phyloP scores from a whole-genome alignment of 768 basidiomycete species.

The Kwoniella europaea region DNA sequence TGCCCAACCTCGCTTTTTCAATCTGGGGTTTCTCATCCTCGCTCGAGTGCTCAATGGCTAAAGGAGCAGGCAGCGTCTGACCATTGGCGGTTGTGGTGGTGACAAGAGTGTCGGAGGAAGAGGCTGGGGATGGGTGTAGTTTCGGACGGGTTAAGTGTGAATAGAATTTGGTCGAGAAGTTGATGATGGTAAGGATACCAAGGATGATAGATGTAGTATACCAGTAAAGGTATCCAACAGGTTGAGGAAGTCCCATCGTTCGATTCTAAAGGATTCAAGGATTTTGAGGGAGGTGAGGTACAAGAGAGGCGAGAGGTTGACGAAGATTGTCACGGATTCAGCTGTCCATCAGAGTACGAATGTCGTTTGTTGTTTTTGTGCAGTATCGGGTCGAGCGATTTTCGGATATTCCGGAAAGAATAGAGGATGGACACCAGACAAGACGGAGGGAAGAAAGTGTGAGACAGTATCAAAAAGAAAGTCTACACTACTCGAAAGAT shows the following conservation, averaged over 20 bases:
- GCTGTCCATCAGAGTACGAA: neutral
- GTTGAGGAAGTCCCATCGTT: conserved; percentile 17
- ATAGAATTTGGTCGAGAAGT: conserved; percentile 28
- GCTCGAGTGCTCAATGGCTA: too few relatives aligned
- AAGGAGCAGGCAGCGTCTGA: too few relatives aligned
- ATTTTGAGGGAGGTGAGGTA: neutral
- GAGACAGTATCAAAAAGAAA: neutral
- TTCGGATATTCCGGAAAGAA: neutral
- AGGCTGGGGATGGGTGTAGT: neutral
- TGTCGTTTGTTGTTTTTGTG: neutral
- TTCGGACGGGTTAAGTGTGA: conserved; percentile 13
- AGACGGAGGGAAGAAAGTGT: neutral
- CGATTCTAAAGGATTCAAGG: too few relatives aligned
- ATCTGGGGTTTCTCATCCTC: conserved; percentile 1
- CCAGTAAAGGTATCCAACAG: conserved; percentile 47
- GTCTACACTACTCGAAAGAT: too few relatives aligned
- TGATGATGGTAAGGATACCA: conserved; percentile 36
- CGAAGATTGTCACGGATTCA: neutral
- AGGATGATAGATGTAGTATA: conserved; percentile 47
- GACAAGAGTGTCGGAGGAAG: neutral
- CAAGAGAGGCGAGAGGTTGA: neutral
- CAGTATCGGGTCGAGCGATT: neutral
- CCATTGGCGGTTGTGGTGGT: neutral
- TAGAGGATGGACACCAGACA: neutral
- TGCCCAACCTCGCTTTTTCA: conserved; percentile 2